Evolutionary conservation across 306 rosid genomes (phyloP).

Genomic region (Cucumis melo): DNA sequence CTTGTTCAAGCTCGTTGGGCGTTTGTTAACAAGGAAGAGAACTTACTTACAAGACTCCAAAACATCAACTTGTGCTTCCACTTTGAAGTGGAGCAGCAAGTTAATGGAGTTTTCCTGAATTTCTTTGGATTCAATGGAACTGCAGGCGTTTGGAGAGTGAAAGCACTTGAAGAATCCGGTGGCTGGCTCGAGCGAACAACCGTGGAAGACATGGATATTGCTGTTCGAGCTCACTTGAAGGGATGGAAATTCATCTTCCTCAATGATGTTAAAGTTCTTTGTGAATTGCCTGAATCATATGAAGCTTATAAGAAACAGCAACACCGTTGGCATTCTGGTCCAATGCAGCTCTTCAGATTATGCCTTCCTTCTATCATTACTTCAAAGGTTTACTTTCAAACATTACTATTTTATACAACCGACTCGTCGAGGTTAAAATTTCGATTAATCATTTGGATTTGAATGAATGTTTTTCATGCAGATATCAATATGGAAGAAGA

Average conservation of each 20-base stretch:
- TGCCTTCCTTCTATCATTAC: conserved; percentile 78
- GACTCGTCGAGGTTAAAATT: background rate
- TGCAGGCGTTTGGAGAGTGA: conserved; percentile 91
- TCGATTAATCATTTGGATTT: background rate
- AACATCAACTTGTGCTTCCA: conserved; percentile 94
- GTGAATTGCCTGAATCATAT: conserved; percentile 93
- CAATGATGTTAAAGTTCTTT: conserved; percentile 81
- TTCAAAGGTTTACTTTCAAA: conserved; percentile 41
- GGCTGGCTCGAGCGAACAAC: conserved; percentile 98
- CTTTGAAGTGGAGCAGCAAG: conserved; percentile 99
- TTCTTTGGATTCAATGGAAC: conserved; percentile 99
- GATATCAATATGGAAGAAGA: conserved; percentile 74
- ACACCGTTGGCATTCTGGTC: conserved; percentile 99
- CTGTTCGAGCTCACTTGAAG: conserved; percentile 82
- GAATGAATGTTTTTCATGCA: conserved; percentile 23
- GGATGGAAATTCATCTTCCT: conserved; percentile 95
- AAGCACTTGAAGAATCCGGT: conserved; percentile 92
- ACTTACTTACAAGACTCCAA: conserved; percentile 84
- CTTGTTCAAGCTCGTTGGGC: conserved; percentile 96
- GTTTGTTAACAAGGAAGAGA: conserved; percentile 89
- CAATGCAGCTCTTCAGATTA: conserved; percentile 91
- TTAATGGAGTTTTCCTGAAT: conserved; percentile 71
- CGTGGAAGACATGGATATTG: conserved; percentile 98
- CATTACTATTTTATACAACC: background rate
- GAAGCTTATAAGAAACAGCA: conserved; percentile 97